phyloP scores from a whole-genome alignment of 805 yeast species.

The Clavispora carvajalis region DNA sequence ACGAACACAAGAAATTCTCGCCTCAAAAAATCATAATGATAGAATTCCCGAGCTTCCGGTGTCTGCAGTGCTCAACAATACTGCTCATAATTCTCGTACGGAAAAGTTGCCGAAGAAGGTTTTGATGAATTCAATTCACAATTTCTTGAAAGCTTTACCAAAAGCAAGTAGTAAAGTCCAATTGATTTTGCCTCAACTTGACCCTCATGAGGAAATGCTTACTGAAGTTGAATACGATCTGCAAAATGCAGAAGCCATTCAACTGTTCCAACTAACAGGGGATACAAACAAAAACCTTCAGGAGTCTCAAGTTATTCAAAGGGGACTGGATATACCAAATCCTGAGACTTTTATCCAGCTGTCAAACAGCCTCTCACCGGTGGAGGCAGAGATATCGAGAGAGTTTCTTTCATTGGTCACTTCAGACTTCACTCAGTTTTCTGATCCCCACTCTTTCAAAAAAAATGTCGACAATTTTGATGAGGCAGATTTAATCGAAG shows the following conservation, averaged over 20 bases:
- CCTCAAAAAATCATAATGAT: neutral
- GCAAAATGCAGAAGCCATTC: conserved; percentile 17
- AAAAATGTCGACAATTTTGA: conserved; percentile 26
- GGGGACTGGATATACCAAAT: conserved; percentile 39
- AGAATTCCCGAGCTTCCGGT: neutral
- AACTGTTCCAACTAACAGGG: conserved; percentile 20
- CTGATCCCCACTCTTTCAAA: conserved; percentile 16
- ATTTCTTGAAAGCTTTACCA: conserved; percentile 23
- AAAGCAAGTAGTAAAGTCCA: conserved; percentile 34
- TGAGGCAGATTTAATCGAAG: conserved; percentile 18
- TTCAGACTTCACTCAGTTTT: conserved; percentile 36
- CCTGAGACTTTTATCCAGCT: conserved; percentile 2
- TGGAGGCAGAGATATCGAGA: conserved; percentile 17
- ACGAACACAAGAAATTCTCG: neutral
- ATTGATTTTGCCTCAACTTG: conserved; percentile 28
- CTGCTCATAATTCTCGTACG: neutral
- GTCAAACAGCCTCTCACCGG: neutral
- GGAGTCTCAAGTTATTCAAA: conserved; percentile 44
- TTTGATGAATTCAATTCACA: conserved; percentile 1
- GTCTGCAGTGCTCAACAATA: neutral
- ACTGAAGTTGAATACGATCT: conserved; percentile 1
- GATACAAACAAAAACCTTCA: conserved; percentile 28
- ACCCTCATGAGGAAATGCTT: conserved; percentile 14
- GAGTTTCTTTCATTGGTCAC: conserved; percentile 34
- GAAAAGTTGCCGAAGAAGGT: conserved; percentile 1